Evolutionary conservation across 495 filamentous ascomycete species (phyloP).

Genomic region (Penicillium goetzii): DNA sequence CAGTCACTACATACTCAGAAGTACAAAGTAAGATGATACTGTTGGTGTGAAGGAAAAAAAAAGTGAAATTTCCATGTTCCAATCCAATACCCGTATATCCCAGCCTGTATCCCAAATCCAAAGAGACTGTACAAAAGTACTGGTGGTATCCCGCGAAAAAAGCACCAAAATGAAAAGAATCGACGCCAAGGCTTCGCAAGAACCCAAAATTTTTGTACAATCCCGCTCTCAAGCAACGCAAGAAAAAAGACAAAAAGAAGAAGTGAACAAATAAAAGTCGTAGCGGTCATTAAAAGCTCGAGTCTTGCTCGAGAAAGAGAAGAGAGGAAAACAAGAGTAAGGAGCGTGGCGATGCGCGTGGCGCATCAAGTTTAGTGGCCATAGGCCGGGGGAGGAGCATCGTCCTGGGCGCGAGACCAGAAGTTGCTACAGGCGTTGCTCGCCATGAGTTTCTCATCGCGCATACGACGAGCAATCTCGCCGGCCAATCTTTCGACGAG

Average conservation of each 20-base stretch:
- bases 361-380: conserved; percentile 39
- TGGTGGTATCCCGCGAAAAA: conserved; percentile 35
- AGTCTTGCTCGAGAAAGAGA: conserved; percentile 32
- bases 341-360: conserved; percentile 6
- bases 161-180: conserved; percentile 20
- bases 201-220: conserved; percentile 34
- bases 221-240: conserved; percentile 31
- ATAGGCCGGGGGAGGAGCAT: conserved; percentile 50
- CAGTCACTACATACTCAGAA: neutral
- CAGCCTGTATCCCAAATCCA: conserved; percentile 11
- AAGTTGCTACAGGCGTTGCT: conserved; percentile 42
- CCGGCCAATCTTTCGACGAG: conserved; percentile 90
- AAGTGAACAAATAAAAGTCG: conserved; percentile 32
- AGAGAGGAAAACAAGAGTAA: conserved; percentile 19
- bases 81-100: conserved; percentile 16
- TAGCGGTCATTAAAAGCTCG: conserved; percentile 41
- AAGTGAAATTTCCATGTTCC: conserved; percentile 7
- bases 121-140: conserved; percentile 25
- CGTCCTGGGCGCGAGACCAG: conserved; percentile 47
- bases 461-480: conserved; percentile 84
- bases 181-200: conserved; percentile 25
- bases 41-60: neutral
- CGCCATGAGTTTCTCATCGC: conserved; percentile 64
- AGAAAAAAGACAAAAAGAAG: conserved; percentile 20
- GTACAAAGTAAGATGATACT: neutral